These are phyloP conservation scores for Elymus sibiricus DNA, from an alignment of 176 grass and related monocot genomes.

Conservation along the genomic window DNA sequence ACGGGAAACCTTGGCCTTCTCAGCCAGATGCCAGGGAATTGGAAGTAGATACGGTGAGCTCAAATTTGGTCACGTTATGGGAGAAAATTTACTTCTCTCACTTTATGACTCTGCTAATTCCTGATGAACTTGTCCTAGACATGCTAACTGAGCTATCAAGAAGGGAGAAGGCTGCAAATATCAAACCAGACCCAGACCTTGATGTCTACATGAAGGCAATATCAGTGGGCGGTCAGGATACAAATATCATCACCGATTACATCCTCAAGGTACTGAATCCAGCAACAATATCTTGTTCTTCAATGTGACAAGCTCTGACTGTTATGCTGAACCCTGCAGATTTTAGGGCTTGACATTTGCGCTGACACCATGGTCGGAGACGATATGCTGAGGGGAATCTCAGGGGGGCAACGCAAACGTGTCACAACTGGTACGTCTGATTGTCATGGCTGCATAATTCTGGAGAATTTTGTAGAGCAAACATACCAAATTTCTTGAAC, in stretches of 20 bases:
- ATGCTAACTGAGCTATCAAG: conserved; percentile 64
- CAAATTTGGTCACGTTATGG: background rate
- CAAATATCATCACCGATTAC: conserved; percentile 57
- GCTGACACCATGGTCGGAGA: conserved; percentile 57
- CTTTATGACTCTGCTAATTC: conserved; percentile 16
- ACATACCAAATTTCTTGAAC: background rate
- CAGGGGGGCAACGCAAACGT: conserved; percentile 58
- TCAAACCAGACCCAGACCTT: conserved; percentile 56
- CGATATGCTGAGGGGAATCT: conserved; percentile 65
- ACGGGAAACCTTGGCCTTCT: conserved; percentile 69
- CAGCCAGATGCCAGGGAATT: conserved; percentile 62
- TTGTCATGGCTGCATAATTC: background rate
- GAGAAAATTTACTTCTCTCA: background rate
- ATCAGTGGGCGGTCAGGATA: conserved; percentile 46
- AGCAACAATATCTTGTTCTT: background rate
- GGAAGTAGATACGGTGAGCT: conserved; percentile 74
- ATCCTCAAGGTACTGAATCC: conserved; percentile 45
- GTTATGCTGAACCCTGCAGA: conserved; percentile 32
- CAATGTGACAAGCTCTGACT: background rate
- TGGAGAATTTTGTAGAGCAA: too few species aligned
- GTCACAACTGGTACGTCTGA: conserved; percentile 45
- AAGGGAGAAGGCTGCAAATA: conserved; percentile 60
- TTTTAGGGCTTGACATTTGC: conserved; percentile 69
- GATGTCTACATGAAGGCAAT: conserved; percentile 69
- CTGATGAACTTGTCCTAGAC: conserved; percentile 28